phyloP scores from a whole-genome alignment of 2,329 filamentous ascomycete species.

The Fusarium sp. region DNA sequence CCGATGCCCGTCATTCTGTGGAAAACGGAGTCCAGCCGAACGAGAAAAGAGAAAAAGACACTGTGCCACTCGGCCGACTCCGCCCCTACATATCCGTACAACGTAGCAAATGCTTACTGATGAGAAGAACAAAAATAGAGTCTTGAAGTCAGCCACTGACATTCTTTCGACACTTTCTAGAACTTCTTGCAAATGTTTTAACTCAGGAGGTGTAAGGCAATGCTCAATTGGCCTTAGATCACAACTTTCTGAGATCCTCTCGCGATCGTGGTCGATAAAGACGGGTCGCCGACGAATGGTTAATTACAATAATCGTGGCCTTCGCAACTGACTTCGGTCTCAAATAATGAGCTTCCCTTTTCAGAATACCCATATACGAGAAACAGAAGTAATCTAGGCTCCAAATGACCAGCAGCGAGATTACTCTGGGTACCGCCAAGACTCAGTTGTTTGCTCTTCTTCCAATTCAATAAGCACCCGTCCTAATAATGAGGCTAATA shows the following conservation, averaged over 20 bases:
- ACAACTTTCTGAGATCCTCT: neutral
- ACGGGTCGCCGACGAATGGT: neutral
- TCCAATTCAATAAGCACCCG: neutral
- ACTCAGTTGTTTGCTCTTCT: neutral
- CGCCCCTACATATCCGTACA: slow-evolving; percentile 13
- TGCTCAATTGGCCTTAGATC: neutral
- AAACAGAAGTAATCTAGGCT: neutral
- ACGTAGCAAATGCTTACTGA: slow-evolving; percentile 24
- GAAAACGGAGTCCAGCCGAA: slow-evolving; percentile 24
- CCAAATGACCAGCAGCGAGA: slow-evolving; percentile 2
- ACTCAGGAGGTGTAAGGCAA: neutral
- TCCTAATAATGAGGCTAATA: slow-evolving; percentile 4
- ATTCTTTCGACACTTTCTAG: neutral
- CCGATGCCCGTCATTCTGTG: slow-evolving; percentile 28
- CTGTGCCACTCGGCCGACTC: slow-evolving; percentile 40
- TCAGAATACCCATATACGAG: slow-evolving; percentile 7
- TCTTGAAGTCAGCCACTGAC: slow-evolving; percentile 16
- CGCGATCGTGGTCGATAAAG: slow-evolving; percentile 14
- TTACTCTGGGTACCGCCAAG: slow-evolving; percentile 12
- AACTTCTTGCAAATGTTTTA: neutral
- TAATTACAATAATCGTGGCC: neutral
- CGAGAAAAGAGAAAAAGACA: slow-evolving; percentile 24
- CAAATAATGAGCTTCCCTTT: slow-evolving; percentile 20
- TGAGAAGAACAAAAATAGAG: slow-evolving; percentile 15
- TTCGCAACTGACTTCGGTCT: slow-evolving; percentile 17